These are phyloP conservation scores for Ophiostoma angusticollis DNA, from an alignment of 2,329 filamentous ascomycete genomes.

Conservation along the genomic window DNA sequence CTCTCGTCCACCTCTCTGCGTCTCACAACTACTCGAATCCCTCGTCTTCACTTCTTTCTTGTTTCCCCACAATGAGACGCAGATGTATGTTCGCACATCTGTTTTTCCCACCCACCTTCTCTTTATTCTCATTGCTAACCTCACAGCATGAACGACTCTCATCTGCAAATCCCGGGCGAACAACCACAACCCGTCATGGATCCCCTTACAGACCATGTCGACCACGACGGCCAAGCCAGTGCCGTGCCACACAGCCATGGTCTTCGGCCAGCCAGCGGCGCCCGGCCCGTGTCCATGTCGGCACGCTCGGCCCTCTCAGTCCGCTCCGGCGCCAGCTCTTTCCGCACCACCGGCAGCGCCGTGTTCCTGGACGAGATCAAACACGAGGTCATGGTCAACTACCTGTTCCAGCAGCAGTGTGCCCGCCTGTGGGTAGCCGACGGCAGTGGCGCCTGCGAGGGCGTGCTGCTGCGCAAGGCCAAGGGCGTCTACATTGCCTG, in stretches of 20 bases:
- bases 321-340: slow-evolving; percentile 22
- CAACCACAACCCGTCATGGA: too few relatives aligned
- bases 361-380: slow-evolving; percentile 58
- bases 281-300: slow-evolving; percentile 40
- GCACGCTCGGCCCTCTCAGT: slow-evolving; percentile 32
- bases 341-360: slow-evolving; percentile 34
- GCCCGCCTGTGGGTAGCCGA: slow-evolving; percentile 62
- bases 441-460: slow-evolving; percentile 54
- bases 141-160: too few relatives aligned
- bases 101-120: too few relatives aligned
- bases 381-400: slow-evolving; percentile 74
- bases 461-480: slow-evolving; percentile 57
- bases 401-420: slow-evolving; percentile 69
- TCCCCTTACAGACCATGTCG: background rate
- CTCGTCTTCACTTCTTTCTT: too few relatives aligned
- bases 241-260: slow-evolving; percentile 26
- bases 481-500: slow-evolving; percentile 61
- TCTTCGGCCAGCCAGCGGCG: too few relatives aligned
- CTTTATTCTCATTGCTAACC: too few relatives aligned
- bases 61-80: too few relatives aligned
- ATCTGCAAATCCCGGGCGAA: too few relatives aligned
- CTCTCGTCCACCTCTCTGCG: too few relatives aligned
- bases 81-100: too few relatives aligned
- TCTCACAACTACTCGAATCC: too few relatives aligned
- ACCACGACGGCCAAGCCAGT: slow-evolving; percentile 7